Conservation (phyloP, 306 rosid species). For the Argentina anserina region DNA sequence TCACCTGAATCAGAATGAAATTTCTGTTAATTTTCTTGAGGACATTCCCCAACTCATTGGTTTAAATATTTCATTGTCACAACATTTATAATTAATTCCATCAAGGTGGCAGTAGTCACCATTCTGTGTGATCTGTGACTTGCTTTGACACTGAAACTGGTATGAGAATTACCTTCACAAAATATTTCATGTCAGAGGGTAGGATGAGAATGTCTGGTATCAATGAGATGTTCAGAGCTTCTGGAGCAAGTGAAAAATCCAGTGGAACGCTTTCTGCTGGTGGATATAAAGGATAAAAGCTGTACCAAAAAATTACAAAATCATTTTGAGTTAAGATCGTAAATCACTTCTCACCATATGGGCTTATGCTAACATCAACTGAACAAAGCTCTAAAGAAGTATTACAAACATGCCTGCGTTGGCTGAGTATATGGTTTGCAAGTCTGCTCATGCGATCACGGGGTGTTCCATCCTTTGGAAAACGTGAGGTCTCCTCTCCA, state of each 20-base stretch:
- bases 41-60: not conserved
- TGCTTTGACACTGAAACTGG: not conserved
- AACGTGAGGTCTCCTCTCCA: conserved; percentile 87
- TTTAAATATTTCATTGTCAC: not conserved
- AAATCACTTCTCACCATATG: conserved; percentile 10
- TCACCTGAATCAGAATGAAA: conserved; percentile 40
- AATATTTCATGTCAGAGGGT: conserved; percentile 83
- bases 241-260: conserved; percentile 81
- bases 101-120: not conserved
- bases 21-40: not conserved
- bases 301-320: conserved; percentile 32
- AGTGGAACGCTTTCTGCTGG: conserved; percentile 82
- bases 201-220: conserved; percentile 82
- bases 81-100: not conserved
- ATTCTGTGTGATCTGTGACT: not conserved
- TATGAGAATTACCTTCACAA: conserved; percentile 58
- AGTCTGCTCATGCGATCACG: conserved; percentile 88
- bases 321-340: conserved; percentile 8
- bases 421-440: conserved; percentile 70
- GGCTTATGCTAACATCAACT: conserved; percentile 14
- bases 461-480: conserved; percentile 49
- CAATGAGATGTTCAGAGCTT: conserved; percentile 65
- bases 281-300: conserved; percentile 93
- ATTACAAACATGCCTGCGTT: conserved; percentile 49
- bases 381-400: not conserved